These are phyloP conservation scores for Umbellularia californica DNA, from an alignment of 164 flowering plant species.

Conservation along the genomic window DNA sequence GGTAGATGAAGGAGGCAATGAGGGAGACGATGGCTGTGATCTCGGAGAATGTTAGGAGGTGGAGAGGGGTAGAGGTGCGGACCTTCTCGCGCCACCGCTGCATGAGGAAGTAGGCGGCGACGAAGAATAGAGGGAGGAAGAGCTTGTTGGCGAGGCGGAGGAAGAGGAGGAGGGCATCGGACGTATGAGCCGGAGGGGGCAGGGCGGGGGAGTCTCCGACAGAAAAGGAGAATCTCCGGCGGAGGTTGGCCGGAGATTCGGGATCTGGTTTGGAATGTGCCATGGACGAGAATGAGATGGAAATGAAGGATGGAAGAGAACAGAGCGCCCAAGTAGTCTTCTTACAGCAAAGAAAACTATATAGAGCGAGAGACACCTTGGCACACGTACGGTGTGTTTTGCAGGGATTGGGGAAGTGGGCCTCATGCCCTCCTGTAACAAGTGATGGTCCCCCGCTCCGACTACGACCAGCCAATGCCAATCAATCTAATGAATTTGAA, in stretches of 20 bases:
- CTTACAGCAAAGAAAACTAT: not conserved
- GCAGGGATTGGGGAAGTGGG: not conserved
- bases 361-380: not conserved
- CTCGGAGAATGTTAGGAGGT: constrained; percentile 59
- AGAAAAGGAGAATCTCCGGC: not conserved
- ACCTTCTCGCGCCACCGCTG: constrained; percentile 83
- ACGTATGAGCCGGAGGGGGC: constrained; percentile 37
- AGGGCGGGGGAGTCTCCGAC: not conserved
- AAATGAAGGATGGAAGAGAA: not conserved
- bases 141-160: constrained; percentile 60
- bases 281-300: not conserved
- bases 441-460: not conserved
- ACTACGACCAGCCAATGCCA: not conserved
- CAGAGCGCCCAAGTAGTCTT: too few species aligned
- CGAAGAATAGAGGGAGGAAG: constrained; percentile 78
- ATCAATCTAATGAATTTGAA: not conserved
- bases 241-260: not conserved
- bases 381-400: not conserved
- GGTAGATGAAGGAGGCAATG: constrained; percentile 75
- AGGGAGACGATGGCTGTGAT: constrained; percentile 57
- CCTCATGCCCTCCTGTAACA: not conserved
- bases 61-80: constrained; percentile 63
- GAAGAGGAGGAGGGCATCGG: constrained; percentile 71
- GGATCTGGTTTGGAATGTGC: not conserved
- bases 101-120: constrained; percentile 65